phyloP scores from a whole-genome alignment of 306 rosid genomes.

The Pyrus communis region DNA sequence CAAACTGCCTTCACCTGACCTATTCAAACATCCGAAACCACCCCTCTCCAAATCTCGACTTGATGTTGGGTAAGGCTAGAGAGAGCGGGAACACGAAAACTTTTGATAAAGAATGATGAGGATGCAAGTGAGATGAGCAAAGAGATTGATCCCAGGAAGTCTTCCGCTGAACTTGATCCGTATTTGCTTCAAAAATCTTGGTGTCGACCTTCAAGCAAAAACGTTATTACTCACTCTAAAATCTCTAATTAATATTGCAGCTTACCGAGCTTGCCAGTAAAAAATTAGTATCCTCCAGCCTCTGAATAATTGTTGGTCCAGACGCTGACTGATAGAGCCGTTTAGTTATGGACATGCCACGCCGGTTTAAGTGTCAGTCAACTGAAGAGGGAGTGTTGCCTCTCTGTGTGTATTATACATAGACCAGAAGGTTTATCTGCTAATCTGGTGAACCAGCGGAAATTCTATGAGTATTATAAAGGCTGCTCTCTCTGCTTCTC shows the following conservation, averaged over 20 bases:
- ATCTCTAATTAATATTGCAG: not conserved
- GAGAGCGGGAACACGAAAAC: not conserved
- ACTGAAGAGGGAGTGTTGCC: not conserved
- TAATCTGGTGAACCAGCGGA: slow-evolving; percentile 18
- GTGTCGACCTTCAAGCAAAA: not conserved
- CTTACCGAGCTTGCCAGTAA: not conserved
- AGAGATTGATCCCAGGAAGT: not conserved
- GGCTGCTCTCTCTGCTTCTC: slow-evolving; percentile 31
- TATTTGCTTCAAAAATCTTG: not conserved
- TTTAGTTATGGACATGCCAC: not conserved
- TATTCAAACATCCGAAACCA: not conserved
- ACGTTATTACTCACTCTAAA: not conserved
- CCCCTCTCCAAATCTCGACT: not conserved
- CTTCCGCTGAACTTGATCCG: not conserved
- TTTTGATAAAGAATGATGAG: not conserved
- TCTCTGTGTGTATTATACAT: not conserved
- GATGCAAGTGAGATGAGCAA: not conserved
- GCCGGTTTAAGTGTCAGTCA: not conserved
- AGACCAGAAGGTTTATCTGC: not conserved
- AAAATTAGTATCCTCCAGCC: not conserved
- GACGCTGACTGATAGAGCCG: not conserved
- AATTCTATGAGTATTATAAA: slow-evolving; percentile 27
- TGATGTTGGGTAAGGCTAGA: not conserved
- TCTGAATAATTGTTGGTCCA: not conserved
- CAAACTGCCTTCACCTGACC: not conserved